Base-by-base conservation (phyloP, 306 rosid species). In the Hippophae rhamnoides region DNA sequence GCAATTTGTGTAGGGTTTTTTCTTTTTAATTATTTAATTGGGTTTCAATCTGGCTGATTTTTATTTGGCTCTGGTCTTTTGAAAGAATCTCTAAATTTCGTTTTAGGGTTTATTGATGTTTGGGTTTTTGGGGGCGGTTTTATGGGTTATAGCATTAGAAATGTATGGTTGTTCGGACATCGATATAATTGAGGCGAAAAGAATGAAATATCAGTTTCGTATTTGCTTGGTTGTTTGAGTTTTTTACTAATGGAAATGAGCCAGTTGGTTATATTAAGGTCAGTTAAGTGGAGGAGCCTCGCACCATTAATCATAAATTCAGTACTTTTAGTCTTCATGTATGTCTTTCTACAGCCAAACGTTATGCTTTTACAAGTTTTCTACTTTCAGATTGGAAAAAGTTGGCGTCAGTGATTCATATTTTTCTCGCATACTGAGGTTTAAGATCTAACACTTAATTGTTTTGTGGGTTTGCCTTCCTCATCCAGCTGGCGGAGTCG, bases 41-140 rank as follows among this genome's bases (percentile, higher is more conserved):
- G 60, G 27, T 62, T 52, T 62, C 45, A 50, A 62, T 71, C 60
- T n/a, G 55, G 73, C 68, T 58, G 49, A 58, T 65, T 56, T 58
- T 61, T 55, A 54, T 63, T 71, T 31, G 6, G 67, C 8, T 65
- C 60, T 13, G 11, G 10, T 23, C 18, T 55, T 43, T 60, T 6
- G 2, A 27, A 41, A 38, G 23, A 44, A 14, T 43, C 47, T 10
- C 27, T 6, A 56, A 63, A 12, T 52, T 14, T 41, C 41, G 72
- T 66, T 70, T 60, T 64, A 73, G 81, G 77, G 85, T 83, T 88
- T 82, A 13, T 62, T 64, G 56, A 10, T 75, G 40, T 44, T 9
- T 58, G 47, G 70, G 54, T 7, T 48, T 52, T 40, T 41, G 43
- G 62, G 63, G 58, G 55, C 69, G 84, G 82, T 79, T 61, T 77